Percentiles rank a stretch among this genome's conserved stretches.
Evolutionary conservation across 768 basidiomycete genomes (phyloP).

Genomic region (Neoboletus subvelutipes): DNA sequence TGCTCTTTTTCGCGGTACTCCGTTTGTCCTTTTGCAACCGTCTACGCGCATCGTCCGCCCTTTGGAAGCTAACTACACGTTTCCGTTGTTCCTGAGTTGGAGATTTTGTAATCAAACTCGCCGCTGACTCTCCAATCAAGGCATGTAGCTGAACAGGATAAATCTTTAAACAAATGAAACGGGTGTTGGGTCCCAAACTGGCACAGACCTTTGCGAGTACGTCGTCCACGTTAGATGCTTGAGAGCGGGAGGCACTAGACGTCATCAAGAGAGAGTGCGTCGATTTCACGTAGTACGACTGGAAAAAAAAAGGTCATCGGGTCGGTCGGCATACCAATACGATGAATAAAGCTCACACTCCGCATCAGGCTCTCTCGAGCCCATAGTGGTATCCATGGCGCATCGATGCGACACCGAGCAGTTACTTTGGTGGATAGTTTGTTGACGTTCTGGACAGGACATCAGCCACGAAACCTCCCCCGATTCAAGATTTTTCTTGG

Average conservation of each 20-base stretch:
- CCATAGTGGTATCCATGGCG: slow-evolving; percentile 72
- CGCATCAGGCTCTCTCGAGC: slow-evolving; percentile 45
- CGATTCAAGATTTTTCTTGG: not conserved
- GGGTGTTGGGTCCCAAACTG: not conserved
- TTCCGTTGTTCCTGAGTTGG: slow-evolving; percentile 27
- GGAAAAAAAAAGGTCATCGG: slow-evolving; percentile 1
- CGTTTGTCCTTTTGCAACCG: slow-evolving; percentile 28
- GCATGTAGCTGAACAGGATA: slow-evolving; percentile 25
- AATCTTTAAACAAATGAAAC: not conserved
- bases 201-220: slow-evolving; percentile 59
- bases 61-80: slow-evolving; percentile 27
- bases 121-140: slow-evolving; percentile 25
- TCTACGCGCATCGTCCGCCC: slow-evolving; percentile 18
- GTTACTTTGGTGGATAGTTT: slow-evolving; percentile 86
- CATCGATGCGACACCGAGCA: slow-evolving; percentile 55
- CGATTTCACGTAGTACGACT: slow-evolving; percentile 71
- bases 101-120: slow-evolving; percentile 20
- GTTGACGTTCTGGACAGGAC: slow-evolving; percentile 69
- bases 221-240: slow-evolving; percentile 72
- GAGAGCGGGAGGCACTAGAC: slow-evolving; percentile 71
- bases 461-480: not conserved
- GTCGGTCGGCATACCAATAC: not conserved
- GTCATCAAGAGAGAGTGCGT: slow-evolving; percentile 67
- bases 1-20: slow-evolving; percentile 27
- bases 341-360: slow-evolving; percentile 42